phyloP scores from a whole-genome alignment of 2,329 filamentous ascomycete species.

The Cercospora beticola region DNA sequence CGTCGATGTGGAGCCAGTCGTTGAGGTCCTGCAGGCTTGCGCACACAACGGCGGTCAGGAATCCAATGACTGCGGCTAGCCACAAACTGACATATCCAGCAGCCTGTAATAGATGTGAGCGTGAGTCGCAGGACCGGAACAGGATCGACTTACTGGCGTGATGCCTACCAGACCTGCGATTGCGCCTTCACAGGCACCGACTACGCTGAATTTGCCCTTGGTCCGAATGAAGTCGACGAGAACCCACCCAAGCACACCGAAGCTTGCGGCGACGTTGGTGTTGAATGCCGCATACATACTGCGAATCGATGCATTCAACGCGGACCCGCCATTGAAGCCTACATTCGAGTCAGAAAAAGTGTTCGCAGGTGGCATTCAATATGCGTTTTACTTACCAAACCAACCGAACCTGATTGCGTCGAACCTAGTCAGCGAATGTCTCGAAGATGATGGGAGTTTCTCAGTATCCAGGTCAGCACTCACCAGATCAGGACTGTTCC shows the following conservation, averaged over 20 bases:
- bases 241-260: conserved; percentile 56
- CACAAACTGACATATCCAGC: conserved; percentile 43
- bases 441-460: background rate
- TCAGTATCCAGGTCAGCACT: conserved; percentile 54
- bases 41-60: conserved; percentile 55
- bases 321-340: conserved; percentile 58
- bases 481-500: conserved; percentile 64
- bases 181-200: conserved; percentile 58
- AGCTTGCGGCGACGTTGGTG: conserved; percentile 57
- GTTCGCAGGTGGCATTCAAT: background rate
- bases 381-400: conserved; percentile 41
- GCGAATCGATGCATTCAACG: conserved; percentile 54
- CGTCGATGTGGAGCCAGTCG: conserved; percentile 56
- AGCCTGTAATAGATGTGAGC: conserved; percentile 32
- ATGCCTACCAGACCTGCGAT: conserved; percentile 63
- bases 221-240: conserved; percentile 54
- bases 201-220: conserved; percentile 55
- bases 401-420: conserved; percentile 50
- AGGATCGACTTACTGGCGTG: conserved; percentile 42
- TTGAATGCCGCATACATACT: conserved; percentile 58
- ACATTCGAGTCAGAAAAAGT: background rate
- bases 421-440: conserved; percentile 29
- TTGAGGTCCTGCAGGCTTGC: conserved; percentile 53
- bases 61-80: conserved; percentile 54
- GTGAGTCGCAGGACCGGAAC: background rate